phyloP scores from a whole-genome alignment of 2,329 filamentous ascomycete species.

The Exophiala calicioides region DNA sequence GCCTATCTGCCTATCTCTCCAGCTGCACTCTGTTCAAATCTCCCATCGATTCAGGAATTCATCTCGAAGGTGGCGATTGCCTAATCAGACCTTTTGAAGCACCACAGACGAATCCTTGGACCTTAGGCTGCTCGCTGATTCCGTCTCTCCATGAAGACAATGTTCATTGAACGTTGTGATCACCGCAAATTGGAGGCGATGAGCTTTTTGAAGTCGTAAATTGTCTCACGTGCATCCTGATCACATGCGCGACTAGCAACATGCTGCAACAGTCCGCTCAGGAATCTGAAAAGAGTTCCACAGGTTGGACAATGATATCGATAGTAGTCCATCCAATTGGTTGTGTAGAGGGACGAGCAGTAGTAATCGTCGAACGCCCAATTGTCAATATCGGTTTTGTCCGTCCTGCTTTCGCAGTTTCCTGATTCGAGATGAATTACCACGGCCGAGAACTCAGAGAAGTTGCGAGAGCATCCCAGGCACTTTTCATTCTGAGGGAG shows the following conservation, averaged over 20 bases:
- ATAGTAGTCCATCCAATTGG: constrained; percentile 1
- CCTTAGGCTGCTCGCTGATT: no score
- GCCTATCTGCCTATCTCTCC: no score
- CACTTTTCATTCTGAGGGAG: constrained; percentile 22
- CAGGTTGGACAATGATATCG: constrained; percentile 29
- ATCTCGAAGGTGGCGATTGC: no score
- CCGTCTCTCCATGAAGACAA: no score
- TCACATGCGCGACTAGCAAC: constrained; percentile 22
- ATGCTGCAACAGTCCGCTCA: constrained; percentile 32
- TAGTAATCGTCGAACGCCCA: constrained; percentile 10
- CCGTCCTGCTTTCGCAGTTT: constrained; percentile 21
- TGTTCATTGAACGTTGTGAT: no score
- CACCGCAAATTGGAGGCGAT: no score
- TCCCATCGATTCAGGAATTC: no score
- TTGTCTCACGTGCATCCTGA: neutral
- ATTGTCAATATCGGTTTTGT: constrained; percentile 14
- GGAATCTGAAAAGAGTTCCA: constrained; percentile 14
- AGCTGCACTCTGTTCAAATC: no score
- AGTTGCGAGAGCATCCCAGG: constrained; percentile 28
- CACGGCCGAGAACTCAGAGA: constrained; percentile 31
- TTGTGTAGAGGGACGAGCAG: neutral
- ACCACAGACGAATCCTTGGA: no score
- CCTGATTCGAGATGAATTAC: constrained; percentile 34
- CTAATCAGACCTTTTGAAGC: no score
- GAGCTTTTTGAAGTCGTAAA: constrained; percentile 1